A percentile compares a stretch with the other conserved stretches of the same genome.
Conservation (phyloP, 2,329 filamentous ascomycete genomes). For the Trichoderma sp. region DNA sequence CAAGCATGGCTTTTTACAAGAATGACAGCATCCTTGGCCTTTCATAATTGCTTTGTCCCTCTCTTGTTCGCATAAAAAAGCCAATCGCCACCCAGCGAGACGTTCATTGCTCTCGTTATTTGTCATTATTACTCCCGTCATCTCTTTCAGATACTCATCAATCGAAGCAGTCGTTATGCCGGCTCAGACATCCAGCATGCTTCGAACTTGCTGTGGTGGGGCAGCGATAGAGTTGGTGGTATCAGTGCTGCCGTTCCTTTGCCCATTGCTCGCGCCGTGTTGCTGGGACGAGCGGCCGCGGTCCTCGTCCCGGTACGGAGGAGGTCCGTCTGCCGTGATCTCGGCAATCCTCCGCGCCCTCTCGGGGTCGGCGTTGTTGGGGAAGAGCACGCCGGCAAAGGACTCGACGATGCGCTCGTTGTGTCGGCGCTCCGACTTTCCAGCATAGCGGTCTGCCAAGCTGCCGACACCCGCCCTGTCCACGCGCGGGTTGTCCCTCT, state of each 20-base stretch:
- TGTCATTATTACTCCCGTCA: neutral
- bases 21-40: too few species aligned
- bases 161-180: slow-evolving; percentile 35
- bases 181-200: slow-evolving; percentile 56
- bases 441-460: slow-evolving; percentile 43
- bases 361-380: slow-evolving; percentile 41
- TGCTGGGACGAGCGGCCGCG: slow-evolving; percentile 34
- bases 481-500: slow-evolving; percentile 37
- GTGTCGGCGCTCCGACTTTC: slow-evolving; percentile 50
- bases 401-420: slow-evolving; percentile 49
- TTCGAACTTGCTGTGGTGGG: slow-evolving; percentile 58
- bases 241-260: slow-evolving; percentile 50
- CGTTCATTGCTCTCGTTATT: slow-evolving; percentile 1
- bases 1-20: too few species aligned
- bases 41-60: too few species aligned
- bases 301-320: slow-evolving; percentile 43
- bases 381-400: slow-evolving; percentile 54
- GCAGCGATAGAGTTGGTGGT: slow-evolving; percentile 51
- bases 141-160: neutral
- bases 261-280: slow-evolving; percentile 38
- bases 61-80: neutral
- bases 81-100: neutral
- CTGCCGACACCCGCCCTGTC: slow-evolving; percentile 39
- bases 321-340: slow-evolving; percentile 49
- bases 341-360: slow-evolving; percentile 44